phyloP scores from a whole-genome alignment of 192 early-diverging fungal genomes.

The Coemansia asiatica region DNA sequence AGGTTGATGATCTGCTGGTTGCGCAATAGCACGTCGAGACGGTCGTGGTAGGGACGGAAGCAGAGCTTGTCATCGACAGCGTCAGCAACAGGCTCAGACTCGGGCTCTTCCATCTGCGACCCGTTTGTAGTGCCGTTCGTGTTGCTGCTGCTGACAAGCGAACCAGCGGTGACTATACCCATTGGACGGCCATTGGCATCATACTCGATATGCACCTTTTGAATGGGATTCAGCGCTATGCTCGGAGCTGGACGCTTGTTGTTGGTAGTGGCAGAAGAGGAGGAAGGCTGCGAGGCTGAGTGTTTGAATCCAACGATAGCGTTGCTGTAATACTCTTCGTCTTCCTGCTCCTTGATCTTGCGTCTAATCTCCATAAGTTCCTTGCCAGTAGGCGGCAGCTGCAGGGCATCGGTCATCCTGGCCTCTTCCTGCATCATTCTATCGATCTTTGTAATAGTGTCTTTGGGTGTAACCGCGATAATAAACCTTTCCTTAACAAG shows the following conservation, averaged over 20 bases:
- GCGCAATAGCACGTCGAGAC: slow-evolving; percentile 66
- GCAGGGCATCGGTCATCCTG: slow-evolving; percentile 58
- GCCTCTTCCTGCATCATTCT: slow-evolving; percentile 64
- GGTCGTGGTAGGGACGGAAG: slow-evolving; percentile 67
- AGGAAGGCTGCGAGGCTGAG: slow-evolving; percentile 1
- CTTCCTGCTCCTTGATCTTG: slow-evolving; percentile 48
- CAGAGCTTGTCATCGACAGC: slow-evolving; percentile 58
- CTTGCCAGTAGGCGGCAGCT: slow-evolving; percentile 62
- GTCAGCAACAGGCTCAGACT: slow-evolving; percentile 12
- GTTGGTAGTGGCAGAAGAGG: background rate
- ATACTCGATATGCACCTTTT: background rate
- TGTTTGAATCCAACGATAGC: slow-evolving; percentile 59
- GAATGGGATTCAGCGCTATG: background rate
- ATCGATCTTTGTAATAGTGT: slow-evolving; percentile 63
- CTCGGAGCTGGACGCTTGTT: background rate
- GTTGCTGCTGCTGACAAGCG: background rate
- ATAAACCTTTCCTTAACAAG: slow-evolving; percentile 67
- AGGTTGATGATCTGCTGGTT: slow-evolving; percentile 65
- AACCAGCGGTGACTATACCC: background rate
- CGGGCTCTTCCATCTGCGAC: background rate
- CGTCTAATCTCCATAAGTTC: slow-evolving; percentile 58
- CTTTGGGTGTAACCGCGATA: slow-evolving; percentile 58
- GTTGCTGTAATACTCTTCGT: slow-evolving; percentile 51
- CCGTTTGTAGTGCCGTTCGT: background rate
- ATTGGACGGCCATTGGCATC: slow-evolving; percentile 5